Base-by-base conservation (phyloP, 345 rosid genomes). In the Gossypium bickii region DNA sequence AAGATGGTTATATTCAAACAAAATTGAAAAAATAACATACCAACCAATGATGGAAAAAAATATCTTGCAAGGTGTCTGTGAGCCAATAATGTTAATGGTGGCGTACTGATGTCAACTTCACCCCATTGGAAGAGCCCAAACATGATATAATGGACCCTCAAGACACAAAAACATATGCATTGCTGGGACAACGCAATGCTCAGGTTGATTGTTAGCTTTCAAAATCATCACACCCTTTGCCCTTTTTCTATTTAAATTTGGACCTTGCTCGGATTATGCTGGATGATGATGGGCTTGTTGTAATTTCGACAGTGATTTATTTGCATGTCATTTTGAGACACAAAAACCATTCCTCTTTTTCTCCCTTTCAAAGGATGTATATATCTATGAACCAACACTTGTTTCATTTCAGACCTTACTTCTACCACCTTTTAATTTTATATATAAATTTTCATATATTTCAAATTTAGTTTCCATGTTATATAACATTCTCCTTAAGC, bases 231-330 rank as follows among this genome's bases (percentile, higher is more conserved):
- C 41, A 44, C 22, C 45, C 43, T 45, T 51, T 12, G 10, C 58
- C 58, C 9, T 52, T 52, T 17, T n/a, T 47, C 45, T 52, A 59
- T 34, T 34, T 34, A 34, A 34, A 34, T 22, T 61, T 60, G 68
- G 68, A 47, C 56, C 49, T 73, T 59, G 67, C 45, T 72, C 67
- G 75, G 53, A 72, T 72, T 47, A 25, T 45, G 59, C 24, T 34
- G 41, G 41, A 5, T 34, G 41, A 34, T 34, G 41, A 34, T 34
- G 41, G 41, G 7, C 41, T 34, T 34, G 7, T 34, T 34, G 7
- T 34, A 34, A 5, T 34, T 34, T 34, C 41, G 7, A 34, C 41
- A 34, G 7, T 34, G 41, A 34, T 34, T 34, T 34, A 1, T 34
- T 34, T 34, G 41, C 41, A 34, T 34, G 41, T 34, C 41, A 34